Evolutionary conservation across 345 rosid species (phyloP).

Genomic region (Brassica cretica): DNA sequence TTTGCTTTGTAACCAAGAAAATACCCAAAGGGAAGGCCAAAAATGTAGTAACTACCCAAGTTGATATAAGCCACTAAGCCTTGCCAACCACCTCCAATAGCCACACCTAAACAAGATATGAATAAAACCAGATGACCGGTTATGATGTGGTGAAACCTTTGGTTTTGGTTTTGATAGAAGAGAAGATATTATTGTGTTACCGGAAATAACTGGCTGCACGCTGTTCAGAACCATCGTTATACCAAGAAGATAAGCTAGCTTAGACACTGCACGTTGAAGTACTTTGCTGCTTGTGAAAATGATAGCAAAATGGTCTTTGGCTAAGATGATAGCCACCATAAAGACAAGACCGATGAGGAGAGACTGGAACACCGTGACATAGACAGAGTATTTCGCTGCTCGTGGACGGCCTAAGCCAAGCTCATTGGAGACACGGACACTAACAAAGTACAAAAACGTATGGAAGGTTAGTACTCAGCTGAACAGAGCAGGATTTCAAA

Average conservation of each 20-base stretch:
- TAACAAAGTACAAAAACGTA: constrained; percentile 23
- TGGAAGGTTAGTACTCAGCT: constrained; percentile 28
- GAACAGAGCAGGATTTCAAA: too few species aligned
- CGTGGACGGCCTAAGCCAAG: constrained; percentile 69
- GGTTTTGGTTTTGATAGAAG: background rate
- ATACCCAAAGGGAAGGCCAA: constrained; percentile 77
- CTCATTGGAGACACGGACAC: constrained; percentile 82
- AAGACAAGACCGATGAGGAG: constrained; percentile 61
- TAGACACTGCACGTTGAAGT: constrained; percentile 54
- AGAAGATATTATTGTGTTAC: constrained; percentile 35
- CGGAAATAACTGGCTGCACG: constrained; percentile 83
- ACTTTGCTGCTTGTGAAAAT: constrained; percentile 63
- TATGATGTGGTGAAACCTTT: background rate
- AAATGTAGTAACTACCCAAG: constrained; percentile 65
- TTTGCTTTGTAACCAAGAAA: constrained; percentile 66
- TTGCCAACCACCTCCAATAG: constrained; percentile 92
- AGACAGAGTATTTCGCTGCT: constrained; percentile 78
- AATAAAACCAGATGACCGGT: background rate
- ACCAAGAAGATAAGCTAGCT: constrained; percentile 66
- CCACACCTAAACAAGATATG: constrained; percentile 57
- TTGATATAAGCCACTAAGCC: constrained; percentile 76
- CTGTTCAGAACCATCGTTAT: constrained; percentile 83
- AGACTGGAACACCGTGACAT: constrained; percentile 54
- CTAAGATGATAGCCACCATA: constrained; percentile 56
- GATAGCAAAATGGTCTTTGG: constrained; percentile 55